A percentile compares a stretch with the other conserved stretches of the same genome.
Evolutionary conservation across 257 asterid species (phyloP).

Genomic region (Linderniella brevidens): DNA sequence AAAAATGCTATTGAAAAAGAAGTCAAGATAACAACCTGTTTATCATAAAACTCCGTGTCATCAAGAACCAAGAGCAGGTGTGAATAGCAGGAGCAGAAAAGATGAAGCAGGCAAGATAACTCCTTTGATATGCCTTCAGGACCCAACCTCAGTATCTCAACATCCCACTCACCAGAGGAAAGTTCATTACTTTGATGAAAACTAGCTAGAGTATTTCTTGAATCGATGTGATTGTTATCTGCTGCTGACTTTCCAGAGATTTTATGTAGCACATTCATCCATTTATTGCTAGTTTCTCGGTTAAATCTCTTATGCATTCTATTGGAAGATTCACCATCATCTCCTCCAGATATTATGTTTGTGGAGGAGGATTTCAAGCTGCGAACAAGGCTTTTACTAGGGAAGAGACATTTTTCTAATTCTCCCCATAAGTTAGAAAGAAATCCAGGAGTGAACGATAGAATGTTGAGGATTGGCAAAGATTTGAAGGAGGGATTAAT

Average conservation of each 20-base stretch:
- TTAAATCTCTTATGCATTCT: slow-evolving; percentile 34
- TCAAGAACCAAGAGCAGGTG: slow-evolving; percentile 85
- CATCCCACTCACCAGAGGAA: slow-evolving; percentile 56
- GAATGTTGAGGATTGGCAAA: slow-evolving; percentile 80
- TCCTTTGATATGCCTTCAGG: slow-evolving; percentile 69
- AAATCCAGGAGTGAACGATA: slow-evolving; percentile 92
- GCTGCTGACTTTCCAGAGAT: slow-evolving; percentile 42
- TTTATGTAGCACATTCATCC: slow-evolving; percentile 61
- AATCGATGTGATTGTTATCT: slow-evolving; percentile 22
- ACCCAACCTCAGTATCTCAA: slow-evolving; percentile 56
- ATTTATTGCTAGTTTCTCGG: slow-evolving; percentile 58
- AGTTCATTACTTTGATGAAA: slow-evolving; percentile 25
- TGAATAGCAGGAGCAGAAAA: slow-evolving; percentile 79
- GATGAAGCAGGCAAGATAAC: slow-evolving; percentile 54
- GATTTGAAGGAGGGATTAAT: slow-evolving; percentile 62
- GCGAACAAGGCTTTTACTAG: slow-evolving; percentile 17
- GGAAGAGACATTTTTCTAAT: slow-evolving; percentile 45
- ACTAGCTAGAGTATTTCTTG: slow-evolving; percentile 16
- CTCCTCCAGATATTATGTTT: slow-evolving; percentile 21
- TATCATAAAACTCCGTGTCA: slow-evolving; percentile 86
- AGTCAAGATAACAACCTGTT: slow-evolving; percentile 45
- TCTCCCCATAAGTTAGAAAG: slow-evolving; percentile 58
- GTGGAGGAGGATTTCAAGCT: slow-evolving; percentile 12
- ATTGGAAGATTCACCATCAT: slow-evolving; percentile 24
- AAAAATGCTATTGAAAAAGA: slow-evolving; percentile 2